These are phyloP conservation scores for Fusarium duplospermum DNA, from an alignment of 2,329 filamentous ascomycete species.

Conservation along the genomic window DNA sequence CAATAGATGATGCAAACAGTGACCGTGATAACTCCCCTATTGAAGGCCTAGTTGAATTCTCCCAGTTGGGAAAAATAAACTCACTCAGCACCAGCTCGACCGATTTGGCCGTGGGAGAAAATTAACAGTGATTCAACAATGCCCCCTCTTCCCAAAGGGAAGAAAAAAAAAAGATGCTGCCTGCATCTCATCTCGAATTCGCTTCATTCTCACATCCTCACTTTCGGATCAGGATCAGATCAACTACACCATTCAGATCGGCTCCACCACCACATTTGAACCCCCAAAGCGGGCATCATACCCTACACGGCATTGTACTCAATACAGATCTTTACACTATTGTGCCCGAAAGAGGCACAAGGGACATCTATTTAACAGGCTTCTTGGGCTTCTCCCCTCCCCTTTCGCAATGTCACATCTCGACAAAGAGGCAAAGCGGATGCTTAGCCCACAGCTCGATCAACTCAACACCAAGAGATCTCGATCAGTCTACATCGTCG, in stretches of 20 bases:
- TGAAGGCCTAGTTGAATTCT: no score
- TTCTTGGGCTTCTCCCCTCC: neutral
- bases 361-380: neutral
- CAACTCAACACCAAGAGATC: slow-evolving; percentile 13
- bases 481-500: slow-evolving; percentile 8
- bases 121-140: neutral
- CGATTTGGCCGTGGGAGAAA: neutral
- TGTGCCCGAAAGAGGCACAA: neutral
- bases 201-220: neutral
- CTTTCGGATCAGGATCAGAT: neutral
- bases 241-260: neutral
- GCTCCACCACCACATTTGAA: neutral
- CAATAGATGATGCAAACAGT: neutral
- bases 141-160: neutral
- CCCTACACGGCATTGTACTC: neutral
- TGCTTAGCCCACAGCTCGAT: slow-evolving; percentile 25
- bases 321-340: neutral
- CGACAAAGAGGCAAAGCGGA: slow-evolving; percentile 12
- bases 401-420: slow-evolving; percentile 13
- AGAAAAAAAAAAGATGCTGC: neutral
- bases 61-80: neutral
- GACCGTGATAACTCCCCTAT: neutral
- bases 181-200: neutral
- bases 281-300: neutral
- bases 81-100: neutral